Conservation (phyloP, 1,284 basidiomycete species). For the Ceratobasidium sp. region DNA sequence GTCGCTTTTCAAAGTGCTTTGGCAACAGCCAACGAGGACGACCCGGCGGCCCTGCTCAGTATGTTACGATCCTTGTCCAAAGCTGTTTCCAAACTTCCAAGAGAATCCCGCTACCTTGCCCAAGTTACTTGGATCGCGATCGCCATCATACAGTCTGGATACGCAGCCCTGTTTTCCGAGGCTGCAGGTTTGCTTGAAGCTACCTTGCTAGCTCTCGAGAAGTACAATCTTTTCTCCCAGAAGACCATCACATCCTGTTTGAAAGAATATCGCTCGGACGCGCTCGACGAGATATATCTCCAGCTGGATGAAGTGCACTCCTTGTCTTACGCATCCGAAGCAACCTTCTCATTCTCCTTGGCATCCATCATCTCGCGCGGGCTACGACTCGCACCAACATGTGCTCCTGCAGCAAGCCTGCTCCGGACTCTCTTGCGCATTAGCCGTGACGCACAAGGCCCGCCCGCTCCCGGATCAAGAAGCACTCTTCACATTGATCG, state of each 20-base stretch:
- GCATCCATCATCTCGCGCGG: constrained; percentile 87
- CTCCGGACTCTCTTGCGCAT: constrained; percentile 63
- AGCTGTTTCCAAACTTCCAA: constrained; percentile 71
- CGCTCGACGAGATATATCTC: constrained; percentile 69
- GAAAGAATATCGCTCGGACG: constrained; percentile 63
- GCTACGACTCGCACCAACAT: constrained; percentile 70
- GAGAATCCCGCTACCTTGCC: constrained; percentile 73
- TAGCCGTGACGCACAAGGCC: constrained; percentile 43
- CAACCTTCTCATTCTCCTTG: constrained; percentile 75
- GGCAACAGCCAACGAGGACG: constrained; percentile 67
- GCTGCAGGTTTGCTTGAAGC: constrained; percentile 69
- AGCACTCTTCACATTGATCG: constrained; percentile 59
- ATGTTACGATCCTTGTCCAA: constrained; percentile 86
- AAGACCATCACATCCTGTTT: constrained; percentile 64
- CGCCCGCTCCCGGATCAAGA: constrained; percentile 32
- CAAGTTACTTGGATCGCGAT: constrained; percentile 87
- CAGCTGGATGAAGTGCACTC: constrained; percentile 77
- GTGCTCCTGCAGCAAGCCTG: constrained; percentile 63
- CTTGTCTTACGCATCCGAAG: constrained; percentile 75
- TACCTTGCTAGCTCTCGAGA: constrained; percentile 70
- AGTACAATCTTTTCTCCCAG: constrained; percentile 62
- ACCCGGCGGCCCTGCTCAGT: constrained; percentile 77
- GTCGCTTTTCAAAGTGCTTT: constrained; percentile 78
- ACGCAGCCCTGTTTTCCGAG: constrained; percentile 75
- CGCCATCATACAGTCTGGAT: constrained; percentile 77